Base-by-base conservation (phyloP, 2,329 filamentous ascomycete genomes). In the Conoideocrella luteorostrata region DNA sequence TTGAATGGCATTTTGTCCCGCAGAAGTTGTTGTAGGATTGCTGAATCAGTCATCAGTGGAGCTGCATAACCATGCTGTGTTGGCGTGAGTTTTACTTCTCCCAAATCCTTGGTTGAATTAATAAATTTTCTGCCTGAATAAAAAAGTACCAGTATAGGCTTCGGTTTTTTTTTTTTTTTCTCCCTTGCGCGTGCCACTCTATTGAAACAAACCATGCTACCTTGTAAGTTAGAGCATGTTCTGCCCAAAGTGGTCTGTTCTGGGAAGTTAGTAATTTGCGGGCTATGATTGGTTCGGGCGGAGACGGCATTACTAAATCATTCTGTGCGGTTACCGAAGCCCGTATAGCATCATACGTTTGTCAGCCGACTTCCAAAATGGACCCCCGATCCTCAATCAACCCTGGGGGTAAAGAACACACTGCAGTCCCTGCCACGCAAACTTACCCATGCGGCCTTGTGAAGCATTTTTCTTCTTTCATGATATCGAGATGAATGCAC, bases 401-500 rank as follows among this genome's bases (percentile, higher is more conserved):
- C 21, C 26, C 29, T 17, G n/a, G 11, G 20, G 22, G 6, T 13
- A 26, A 5, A 15, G 21, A 15, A 21, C 12, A 26, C 17, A 18
- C 12, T 9, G 15, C 43, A 29, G 13, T 10, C 17, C 20, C 22
- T 22, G 18, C 23, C 18, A 34, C 20, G 28, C 15, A 40, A 20
- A 21, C n/a, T 15, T 26, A 22, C 24, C 12, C 33, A n/a, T 20
- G n/a, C 21, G 24, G 23, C 11, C 6, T n/a, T 18, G 7, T 21
- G 12, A 23, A 15, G 4, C 13, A 4, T n/a, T 33, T 33, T 20
- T 22, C 12, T 9, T 11, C 35, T 36, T 49, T 46, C 50, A 63
- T 62, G 58, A 52, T 47, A 45, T 50, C 43, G 50, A 37, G 39
- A 77, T 77, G 73, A 75, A 63, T 54, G 58, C 63, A 35, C 57